Conservation (phyloP, 495 filamentous ascomycete genomes). For the Lepidopterella palustris region DNA sequence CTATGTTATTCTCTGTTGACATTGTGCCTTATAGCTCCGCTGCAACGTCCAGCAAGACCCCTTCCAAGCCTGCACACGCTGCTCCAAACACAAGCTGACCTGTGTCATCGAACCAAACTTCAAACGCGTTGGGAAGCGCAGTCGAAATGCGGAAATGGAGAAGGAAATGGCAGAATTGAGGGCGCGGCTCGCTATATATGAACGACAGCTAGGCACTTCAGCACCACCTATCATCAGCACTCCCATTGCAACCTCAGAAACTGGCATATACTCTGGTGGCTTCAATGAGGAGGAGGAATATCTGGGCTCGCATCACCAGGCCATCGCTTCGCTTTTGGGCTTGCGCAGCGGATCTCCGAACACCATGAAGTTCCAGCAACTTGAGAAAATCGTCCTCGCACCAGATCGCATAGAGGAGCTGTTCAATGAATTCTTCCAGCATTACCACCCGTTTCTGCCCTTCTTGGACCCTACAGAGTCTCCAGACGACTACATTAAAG, state of each 20-base stretch:
- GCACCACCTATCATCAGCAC: slow-evolving; percentile 12
- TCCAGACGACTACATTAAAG: slow-evolving; percentile 66
- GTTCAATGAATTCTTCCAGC: slow-evolving; percentile 72
- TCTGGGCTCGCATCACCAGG: slow-evolving; percentile 65
- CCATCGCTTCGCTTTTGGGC: slow-evolving; percentile 74
- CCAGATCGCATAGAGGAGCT: slow-evolving; percentile 66
- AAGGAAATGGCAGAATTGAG: slow-evolving; percentile 58
- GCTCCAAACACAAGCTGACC: slow-evolving; percentile 73
- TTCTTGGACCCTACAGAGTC: slow-evolving; percentile 64
- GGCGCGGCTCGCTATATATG: slow-evolving; percentile 22
- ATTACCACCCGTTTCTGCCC: slow-evolving; percentile 79
- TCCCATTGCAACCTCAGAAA: slow-evolving; percentile 13
- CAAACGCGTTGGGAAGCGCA: slow-evolving; percentile 86
- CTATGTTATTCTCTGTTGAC: neutral
- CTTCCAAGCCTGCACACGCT: slow-evolving; percentile 73
- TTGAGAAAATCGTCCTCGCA: slow-evolving; percentile 68
- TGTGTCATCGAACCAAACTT: slow-evolving; percentile 95
- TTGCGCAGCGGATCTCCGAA: slow-evolving; percentile 48
- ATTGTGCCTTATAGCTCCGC: slow-evolving; percentile 51
- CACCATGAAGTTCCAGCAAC: slow-evolving; percentile 31
- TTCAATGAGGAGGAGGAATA: slow-evolving; percentile 38
- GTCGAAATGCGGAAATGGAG: slow-evolving; percentile 88
- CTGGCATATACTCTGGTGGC: slow-evolving; percentile 19
- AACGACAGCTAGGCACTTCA: slow-evolving; percentile 36
- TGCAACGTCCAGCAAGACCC: slow-evolving; percentile 89